Percentiles rank a stretch among this genome's conserved stretches.
phyloP scores from a whole-genome alignment of 192 early-diverging fungal species.

The Podila minutissima region DNA sequence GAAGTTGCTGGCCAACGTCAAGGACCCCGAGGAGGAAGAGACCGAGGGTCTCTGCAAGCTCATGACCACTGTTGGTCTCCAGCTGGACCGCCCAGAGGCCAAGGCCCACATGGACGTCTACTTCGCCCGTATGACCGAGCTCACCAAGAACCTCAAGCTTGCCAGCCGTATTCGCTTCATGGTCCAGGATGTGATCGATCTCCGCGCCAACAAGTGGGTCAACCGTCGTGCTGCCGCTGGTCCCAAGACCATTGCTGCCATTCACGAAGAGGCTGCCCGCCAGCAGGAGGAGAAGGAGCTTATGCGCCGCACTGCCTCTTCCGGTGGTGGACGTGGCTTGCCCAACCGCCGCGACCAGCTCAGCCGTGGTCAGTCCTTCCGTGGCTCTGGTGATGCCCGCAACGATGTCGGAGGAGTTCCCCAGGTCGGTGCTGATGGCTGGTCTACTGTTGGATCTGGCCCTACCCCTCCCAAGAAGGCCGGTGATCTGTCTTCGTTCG shows the following conservation, averaged over 20 bases:
- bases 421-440: slow-evolving; percentile 73
- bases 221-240: slow-evolving; percentile 68
- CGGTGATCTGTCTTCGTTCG: slow-evolving; percentile 82
- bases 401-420: slow-evolving; percentile 41
- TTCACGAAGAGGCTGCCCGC: slow-evolving; percentile 82
- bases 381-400: slow-evolving; percentile 55
- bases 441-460: slow-evolving; percentile 68
- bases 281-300: slow-evolving; percentile 79
- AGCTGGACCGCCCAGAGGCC: slow-evolving; percentile 66
- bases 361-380: slow-evolving; percentile 67
- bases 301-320: slow-evolving; percentile 73
- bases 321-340: slow-evolving; percentile 68
- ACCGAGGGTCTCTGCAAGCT: slow-evolving; percentile 94
- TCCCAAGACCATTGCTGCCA: slow-evolving; percentile 93
- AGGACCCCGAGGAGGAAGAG: slow-evolving; percentile 93
- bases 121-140: slow-evolving; percentile 83
- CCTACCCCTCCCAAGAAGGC: slow-evolving; percentile 59
- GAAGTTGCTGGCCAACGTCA: slow-evolving; percentile 76
- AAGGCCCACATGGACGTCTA: slow-evolving; percentile 82
- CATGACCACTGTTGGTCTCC: slow-evolving; percentile 87
- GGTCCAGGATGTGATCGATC: slow-evolving; percentile 89
- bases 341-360: slow-evolving; percentile 72
- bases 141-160: slow-evolving; percentile 75
- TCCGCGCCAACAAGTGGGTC: slow-evolving; percentile 84
- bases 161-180: slow-evolving; percentile 93